These are phyloP conservation scores for Talaromyces verruculosus DNA, from an alignment of 2,329 filamentous ascomycete species.

Conservation along the genomic window DNA sequence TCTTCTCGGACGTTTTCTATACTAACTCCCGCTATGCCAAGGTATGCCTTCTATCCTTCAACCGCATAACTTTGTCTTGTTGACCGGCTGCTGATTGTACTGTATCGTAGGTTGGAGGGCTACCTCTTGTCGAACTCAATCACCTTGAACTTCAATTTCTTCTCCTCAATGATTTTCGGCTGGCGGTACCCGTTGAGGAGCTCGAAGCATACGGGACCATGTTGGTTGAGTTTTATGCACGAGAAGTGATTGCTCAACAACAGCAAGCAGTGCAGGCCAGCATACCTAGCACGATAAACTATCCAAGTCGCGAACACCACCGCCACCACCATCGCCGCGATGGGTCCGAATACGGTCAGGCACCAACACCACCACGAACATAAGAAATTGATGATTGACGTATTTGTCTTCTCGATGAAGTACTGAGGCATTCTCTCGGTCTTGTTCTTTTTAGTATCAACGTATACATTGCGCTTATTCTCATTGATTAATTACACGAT, in stretches of 20 bases:
- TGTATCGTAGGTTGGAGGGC: conserved; percentile 73
- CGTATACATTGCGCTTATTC: conserved; percentile 3
- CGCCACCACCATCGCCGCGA: conserved; percentile 15
- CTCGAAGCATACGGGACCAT: conserved; percentile 97
- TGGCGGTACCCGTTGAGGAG: conserved; percentile 90
- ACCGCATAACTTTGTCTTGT: neutral
- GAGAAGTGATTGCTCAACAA: conserved; percentile 72
- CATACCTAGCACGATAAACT: conserved; percentile 13
- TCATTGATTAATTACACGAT: neutral
- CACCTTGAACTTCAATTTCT: conserved; percentile 96
- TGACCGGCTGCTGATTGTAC: conserved; percentile 1
- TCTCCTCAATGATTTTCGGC: conserved; percentile 90
- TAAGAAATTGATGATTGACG: conserved; percentile 3
- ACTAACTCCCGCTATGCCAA: conserved; percentile 99
- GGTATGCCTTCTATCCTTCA: conserved; percentile 55
- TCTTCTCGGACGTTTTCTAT: conserved; percentile 98
- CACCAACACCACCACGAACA: conserved; percentile 18
- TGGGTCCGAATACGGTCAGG: conserved; percentile 18
- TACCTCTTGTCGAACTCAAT: conserved; percentile 89
- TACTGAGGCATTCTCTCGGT: neutral
- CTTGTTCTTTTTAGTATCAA: neutral
- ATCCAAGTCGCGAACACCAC: conserved; percentile 9
- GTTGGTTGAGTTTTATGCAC: conserved; percentile 95
- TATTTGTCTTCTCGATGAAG: conserved; percentile 7
- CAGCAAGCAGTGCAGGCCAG: conserved; percentile 14